phyloP scores from a whole-genome alignment of 345 rosid species.

The Capsella bursapastoris region DNA sequence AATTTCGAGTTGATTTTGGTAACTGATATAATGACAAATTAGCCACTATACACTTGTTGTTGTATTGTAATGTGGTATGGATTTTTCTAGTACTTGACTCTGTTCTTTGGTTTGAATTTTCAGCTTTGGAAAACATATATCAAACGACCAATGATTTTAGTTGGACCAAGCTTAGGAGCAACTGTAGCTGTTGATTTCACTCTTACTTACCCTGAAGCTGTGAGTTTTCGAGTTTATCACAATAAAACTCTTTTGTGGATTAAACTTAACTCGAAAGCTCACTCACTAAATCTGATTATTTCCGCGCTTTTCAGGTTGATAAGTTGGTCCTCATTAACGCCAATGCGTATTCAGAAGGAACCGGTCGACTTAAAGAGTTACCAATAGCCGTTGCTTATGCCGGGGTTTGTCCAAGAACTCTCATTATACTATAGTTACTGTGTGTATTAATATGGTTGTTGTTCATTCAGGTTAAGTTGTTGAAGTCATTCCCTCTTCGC shows the following conservation, averaged over 20 bases:
- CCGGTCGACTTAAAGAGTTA: conserved; percentile 63
- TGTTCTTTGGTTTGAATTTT: conserved; percentile 3
- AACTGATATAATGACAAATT: neutral
- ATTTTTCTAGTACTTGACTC: neutral
- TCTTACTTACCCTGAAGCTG: conserved; percentile 77
- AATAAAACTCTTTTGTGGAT: neutral
- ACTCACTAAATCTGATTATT: neutral
- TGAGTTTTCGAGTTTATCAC: conserved; percentile 42
- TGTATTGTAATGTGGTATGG: neutral
- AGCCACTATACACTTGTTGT: neutral
- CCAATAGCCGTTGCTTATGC: conserved; percentile 75
- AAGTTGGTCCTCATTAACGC: conserved; percentile 81
- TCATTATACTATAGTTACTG: neutral
- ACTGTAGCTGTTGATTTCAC: conserved; percentile 81
- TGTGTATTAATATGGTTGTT: neutral
- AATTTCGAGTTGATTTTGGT: neutral
- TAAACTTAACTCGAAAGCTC: neutral
- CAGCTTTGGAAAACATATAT: conserved; percentile 86
- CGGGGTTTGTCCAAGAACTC: conserved; percentile 57
- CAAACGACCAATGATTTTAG: conserved; percentile 77
- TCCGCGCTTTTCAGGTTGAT: conserved; percentile 53
- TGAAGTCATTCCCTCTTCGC: conserved; percentile 73
- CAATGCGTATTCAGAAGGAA: conserved; percentile 83
- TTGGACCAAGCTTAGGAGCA: conserved; percentile 96
- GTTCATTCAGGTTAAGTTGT: conserved; percentile 58